These are phyloP conservation scores for Pseudogymnoascus sp. DNA, from an alignment of 2,329 filamentous ascomycete species.

Conservation along the genomic window DNA sequence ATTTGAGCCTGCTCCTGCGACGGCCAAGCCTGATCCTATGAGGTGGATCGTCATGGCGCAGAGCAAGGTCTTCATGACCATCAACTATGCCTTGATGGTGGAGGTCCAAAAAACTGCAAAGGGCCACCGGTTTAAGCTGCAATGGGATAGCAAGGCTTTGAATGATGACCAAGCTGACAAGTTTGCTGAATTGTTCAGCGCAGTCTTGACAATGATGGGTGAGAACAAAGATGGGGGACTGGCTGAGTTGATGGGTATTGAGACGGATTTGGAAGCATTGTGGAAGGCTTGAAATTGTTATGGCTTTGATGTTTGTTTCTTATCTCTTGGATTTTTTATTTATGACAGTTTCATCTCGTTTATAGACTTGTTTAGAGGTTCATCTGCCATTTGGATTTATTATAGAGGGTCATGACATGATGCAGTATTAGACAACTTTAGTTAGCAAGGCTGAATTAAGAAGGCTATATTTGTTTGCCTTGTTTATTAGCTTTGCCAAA, in stretches of 20 bases:
- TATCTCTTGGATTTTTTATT: not conserved
- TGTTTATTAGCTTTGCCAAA: not conserved
- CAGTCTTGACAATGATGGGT: not conserved
- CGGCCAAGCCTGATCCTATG: constrained; percentile 9
- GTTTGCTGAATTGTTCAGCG: not conserved
- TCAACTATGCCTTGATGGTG: constrained; percentile 13
- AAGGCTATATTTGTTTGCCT: not conserved
- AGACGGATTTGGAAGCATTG: not conserved
- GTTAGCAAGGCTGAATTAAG: not conserved
- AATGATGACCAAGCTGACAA: not conserved
- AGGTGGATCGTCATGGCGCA: constrained; percentile 17
- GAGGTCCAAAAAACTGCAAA: constrained; percentile 13
- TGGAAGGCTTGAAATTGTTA: not conserved
- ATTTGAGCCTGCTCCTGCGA: constrained; percentile 24
- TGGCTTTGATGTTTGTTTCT: not conserved
- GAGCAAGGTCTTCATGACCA: constrained; percentile 12
- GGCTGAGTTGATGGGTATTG: not conserved
- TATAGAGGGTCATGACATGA: not conserved
- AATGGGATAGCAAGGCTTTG: not conserved
- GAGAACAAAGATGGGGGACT: not conserved
- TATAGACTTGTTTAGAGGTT: not conserved
- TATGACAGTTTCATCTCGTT: not conserved
- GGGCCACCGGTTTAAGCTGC: constrained; percentile 9
- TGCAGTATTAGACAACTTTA: not conserved
- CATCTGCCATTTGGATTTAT: not conserved